Base-by-base conservation (phyloP, 139 green algal species). In the Penium margaritaceum region DNA sequence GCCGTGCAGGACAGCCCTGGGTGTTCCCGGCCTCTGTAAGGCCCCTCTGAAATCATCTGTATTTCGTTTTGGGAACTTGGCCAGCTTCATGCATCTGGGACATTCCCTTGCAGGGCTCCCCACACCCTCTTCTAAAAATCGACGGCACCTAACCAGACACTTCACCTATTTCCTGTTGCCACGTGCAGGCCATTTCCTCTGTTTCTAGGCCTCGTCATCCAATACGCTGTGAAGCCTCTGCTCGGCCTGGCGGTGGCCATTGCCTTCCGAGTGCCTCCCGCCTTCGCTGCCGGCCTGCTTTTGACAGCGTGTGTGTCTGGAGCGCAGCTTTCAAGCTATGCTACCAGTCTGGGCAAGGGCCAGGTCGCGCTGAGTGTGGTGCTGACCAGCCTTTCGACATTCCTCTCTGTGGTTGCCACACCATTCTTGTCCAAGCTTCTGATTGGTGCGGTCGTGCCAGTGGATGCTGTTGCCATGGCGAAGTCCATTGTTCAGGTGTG, bases 311-410 rank as follows among this genome's bases (percentile, higher is more conserved):
- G 88, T 81, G 91, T 89, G 67, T 84, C 88, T 17, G 88, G 88
- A 6, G 85, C 82, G 14, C 87, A 91, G 77, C 53, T 76, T 9
- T 88, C 79, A 32, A 92, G 90, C 75, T 86, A 93, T 27, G 88
- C 87, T 5, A 88, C 88, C n/a, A 91, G 84, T 70, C 83, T 94
- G 57, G 85, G 83, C 4, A 63, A 87, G 41, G 88, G 85, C 12
- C 84, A 93, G 72, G 87, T 94, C 19, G 88, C 89, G 27, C 75
- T 94, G 65, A 90, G 87, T 17, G 88, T 94, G 37, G 77, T 92
- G 34, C 90, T 93, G 84, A 93, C 88, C 1, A 87, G 85, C 36
- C 82, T 84, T 0, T 87, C 81, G 47, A 94, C 89, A 0, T 51
- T 92, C 35, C 79, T 81, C 15, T 86, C 88, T 41, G 85, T 91